Evolutionary conservation across 2,329 filamentous ascomycete genomes (phyloP), one percentile per base, ranked within the genome.

Genomic region (Daldinia sp.): DNA sequence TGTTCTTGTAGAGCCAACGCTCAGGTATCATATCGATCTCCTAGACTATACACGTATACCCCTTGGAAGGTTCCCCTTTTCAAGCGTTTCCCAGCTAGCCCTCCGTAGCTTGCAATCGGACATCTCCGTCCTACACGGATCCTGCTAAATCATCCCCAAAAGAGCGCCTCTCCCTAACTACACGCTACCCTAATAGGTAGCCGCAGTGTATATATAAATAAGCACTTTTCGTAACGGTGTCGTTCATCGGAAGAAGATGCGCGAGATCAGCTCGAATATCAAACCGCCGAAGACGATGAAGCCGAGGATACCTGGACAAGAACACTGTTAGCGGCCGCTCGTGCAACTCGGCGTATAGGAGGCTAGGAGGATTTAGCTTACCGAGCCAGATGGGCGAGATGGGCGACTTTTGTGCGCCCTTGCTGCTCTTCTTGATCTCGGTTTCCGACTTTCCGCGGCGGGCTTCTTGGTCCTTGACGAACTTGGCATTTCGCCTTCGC

Each of bases 401-500:
- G 68, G 87, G 84, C 58, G 85, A 83, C 82, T 88, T 88, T 58
- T 76, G 67, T 61, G 78, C 71, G 72, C 85, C 82, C 81, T 88
- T 86, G 70, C 70, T 72, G 65, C 80, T 79, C 80, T 87, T 86
- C 83, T 89, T 89, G 70, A 89, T 76, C 66, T 87, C 84, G 21
- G 80, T 80, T 60, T 87, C 83, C n/a, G 87, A 84, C 81, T 92
- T 93, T 79, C 92, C 92, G 77, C 90, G 90, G 75, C 89, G 90
- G 63, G 83, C 81, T 75, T 90, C 87, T 76, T 94, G 88, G 55
- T 86, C 83, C 76, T 90, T 89, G 70, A 85, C 88, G 79, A 92
- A 96, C 79, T 90, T 90, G 74, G 86, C 86, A 81, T 95, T 95
- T 67, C 90, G 88, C 74, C 87, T 87, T 77, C 92, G 89, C 82